Evolutionary conservation across 257 asterid species (phyloP).

Genomic region (Solanum pinnatisectum): DNA sequence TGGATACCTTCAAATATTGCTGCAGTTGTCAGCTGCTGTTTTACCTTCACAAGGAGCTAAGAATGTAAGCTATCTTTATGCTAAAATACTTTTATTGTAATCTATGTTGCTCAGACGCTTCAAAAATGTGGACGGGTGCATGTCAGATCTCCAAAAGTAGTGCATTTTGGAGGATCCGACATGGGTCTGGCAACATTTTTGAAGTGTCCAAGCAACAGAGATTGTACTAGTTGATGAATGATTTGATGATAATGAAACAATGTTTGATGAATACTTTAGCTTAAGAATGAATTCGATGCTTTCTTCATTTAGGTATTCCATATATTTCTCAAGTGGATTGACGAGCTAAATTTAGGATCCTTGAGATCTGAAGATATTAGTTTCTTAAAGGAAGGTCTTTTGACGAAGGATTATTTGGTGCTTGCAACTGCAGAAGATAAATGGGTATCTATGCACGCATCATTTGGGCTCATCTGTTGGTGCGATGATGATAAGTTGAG

Average conservation of each 20-base stretch:
- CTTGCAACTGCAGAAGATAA: constrained; percentile 87
- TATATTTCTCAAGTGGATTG: constrained; percentile 68
- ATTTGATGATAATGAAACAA: neutral
- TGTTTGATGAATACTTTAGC: neutral
- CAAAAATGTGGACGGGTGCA: neutral
- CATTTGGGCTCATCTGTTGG: constrained; percentile 85
- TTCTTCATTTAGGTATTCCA: constrained; percentile 46
- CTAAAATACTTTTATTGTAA: neutral
- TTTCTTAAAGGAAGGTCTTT: constrained; percentile 49
- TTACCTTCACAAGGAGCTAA: constrained; percentile 76
- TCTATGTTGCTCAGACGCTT: neutral
- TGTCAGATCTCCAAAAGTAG: neutral
- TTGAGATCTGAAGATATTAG: constrained; percentile 58
- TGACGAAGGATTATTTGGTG: constrained; percentile 46
- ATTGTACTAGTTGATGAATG: neutral
- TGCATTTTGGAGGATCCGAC: neutral
- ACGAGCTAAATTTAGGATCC: constrained; percentile 54
- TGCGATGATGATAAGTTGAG: constrained; percentile 60
- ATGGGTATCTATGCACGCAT: constrained; percentile 85
- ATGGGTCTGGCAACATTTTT: neutral
- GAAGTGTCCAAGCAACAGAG: neutral
- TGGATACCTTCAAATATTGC: constrained; percentile 72
- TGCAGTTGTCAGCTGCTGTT: constrained; percentile 43
- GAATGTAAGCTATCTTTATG: constrained; percentile 35
- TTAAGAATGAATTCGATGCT: neutral